Evolutionary conservation across 2,329 filamentous ascomycete species (phyloP).

Genomic region (Raffaelea deltoideospora): DNA sequence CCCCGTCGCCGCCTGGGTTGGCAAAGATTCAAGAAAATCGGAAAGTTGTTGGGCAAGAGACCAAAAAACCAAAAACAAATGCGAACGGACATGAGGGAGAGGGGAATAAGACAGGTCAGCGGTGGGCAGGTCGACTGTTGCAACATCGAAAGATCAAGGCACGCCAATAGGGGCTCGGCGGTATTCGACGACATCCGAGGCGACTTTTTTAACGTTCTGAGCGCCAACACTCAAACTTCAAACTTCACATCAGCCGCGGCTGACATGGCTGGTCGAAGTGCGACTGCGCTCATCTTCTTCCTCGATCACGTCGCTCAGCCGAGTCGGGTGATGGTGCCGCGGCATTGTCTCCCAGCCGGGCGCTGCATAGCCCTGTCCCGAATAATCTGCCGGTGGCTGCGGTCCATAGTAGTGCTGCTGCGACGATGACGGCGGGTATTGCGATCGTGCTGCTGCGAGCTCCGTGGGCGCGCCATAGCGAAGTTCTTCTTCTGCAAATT

Average conservation of each 20-base stretch:
- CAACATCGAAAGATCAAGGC: no score
- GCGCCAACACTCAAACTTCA: no score
- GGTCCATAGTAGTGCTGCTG: slow-evolving; percentile 30
- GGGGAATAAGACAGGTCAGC: no score
- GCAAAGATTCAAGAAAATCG: no score
- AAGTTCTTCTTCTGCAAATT: slow-evolving; percentile 36
- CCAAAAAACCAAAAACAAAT: no score
- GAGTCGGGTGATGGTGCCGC: slow-evolving; percentile 73
- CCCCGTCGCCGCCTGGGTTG: no score
- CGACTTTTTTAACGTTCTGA: no score
- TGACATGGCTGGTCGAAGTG: slow-evolving; percentile 52
- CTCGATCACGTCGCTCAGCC: slow-evolving; percentile 76
- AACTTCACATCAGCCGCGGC: slow-evolving; percentile 26
- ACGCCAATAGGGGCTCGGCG: no score
- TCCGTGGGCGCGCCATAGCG: slow-evolving; percentile 41
- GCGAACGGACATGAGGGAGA: no score
- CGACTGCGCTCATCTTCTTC: slow-evolving; percentile 72
- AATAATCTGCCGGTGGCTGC: slow-evolving; percentile 39
- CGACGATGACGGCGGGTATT: slow-evolving; percentile 22
- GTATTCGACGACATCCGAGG: no score
- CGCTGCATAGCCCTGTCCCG: slow-evolving; percentile 48
- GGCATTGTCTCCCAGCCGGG: slow-evolving; percentile 58
- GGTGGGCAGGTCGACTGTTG: no score
- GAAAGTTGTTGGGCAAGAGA: no score
- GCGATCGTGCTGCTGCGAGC: slow-evolving; percentile 14